phyloP scores from a whole-genome alignment of 1,284 basidiomycete genomes.

The Spongiforma sp. region DNA sequence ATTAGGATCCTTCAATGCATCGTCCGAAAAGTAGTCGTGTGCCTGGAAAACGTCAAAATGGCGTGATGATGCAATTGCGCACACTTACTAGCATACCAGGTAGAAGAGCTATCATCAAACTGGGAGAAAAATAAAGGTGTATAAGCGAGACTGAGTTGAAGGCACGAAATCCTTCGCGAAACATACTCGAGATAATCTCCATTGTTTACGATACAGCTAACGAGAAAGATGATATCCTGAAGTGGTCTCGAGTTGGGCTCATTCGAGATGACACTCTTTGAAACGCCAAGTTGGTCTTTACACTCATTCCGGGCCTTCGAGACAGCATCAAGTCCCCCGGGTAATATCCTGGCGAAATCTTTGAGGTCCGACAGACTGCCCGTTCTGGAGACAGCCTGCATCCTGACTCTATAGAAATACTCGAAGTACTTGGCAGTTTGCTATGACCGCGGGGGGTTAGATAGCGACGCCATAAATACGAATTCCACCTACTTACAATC shows the following conservation, averaged over 20 bases:
- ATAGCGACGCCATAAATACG: too few relatives aligned
- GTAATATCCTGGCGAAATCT: constrained; percentile 7
- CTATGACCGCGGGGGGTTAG: too few relatives aligned
- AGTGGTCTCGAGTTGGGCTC: constrained; percentile 4
- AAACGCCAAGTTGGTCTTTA: constrained; percentile 9
- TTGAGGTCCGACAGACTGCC: constrained; percentile 11
- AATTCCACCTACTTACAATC: too few relatives aligned
- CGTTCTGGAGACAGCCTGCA: neutral
- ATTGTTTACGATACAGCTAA: neutral
- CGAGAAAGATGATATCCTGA: constrained; percentile 5
- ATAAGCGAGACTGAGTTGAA: neutral
- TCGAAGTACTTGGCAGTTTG: constrained; percentile 16
- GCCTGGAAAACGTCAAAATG: constrained; percentile 1
- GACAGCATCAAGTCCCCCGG: constrained; percentile 1
- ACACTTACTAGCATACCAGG: constrained; percentile 15
- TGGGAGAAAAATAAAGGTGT: neutral
- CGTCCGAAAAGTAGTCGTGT: constrained; percentile 11
- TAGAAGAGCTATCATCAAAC: constrained; percentile 12
- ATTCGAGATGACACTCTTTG: neutral
- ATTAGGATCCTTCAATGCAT: neutral
- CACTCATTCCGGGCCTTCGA: neutral
- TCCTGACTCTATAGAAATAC: constrained; percentile 11
- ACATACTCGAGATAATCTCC: constrained; percentile 18
- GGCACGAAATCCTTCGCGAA: too few relatives aligned
- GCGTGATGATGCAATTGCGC: neutral